A percentile compares a stretch with the other conserved stretches of the same genome.
Evolutionary conservation across 352 stramenopile genomes (phyloP).

Genomic region (Phytophthora lateralis): DNA sequence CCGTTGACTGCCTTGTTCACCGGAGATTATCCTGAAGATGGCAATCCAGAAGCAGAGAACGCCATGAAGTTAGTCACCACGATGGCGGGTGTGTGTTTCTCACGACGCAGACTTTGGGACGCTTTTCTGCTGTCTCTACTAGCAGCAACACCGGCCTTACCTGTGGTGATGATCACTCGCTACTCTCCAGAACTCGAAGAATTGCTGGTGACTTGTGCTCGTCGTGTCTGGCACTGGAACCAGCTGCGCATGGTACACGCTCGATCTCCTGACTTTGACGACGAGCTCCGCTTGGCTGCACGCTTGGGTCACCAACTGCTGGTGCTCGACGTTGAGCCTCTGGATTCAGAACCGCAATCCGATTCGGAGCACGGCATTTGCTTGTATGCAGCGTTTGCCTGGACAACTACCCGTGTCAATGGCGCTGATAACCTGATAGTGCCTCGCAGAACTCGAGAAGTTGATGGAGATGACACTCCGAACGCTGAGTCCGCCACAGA

Average conservation of each 20-base stretch:
- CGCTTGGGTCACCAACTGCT: constrained; percentile 56
- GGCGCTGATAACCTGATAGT: constrained; percentile 34
- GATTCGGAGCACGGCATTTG: constrained; percentile 13
- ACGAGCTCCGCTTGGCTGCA: constrained; percentile 41
- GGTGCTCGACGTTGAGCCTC: constrained; percentile 60
- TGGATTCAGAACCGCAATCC: constrained; percentile 30
- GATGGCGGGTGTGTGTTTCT: constrained; percentile 43
- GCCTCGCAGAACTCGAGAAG: not conserved
- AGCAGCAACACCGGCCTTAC: constrained; percentile 27
- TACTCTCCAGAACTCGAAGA: constrained; percentile 48
- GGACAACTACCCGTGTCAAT: constrained; percentile 30
- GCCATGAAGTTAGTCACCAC: constrained; percentile 18
- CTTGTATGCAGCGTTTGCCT: constrained; percentile 37
- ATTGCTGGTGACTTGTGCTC: constrained; percentile 47
- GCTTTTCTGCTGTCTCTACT: constrained; percentile 41
- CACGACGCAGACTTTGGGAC: constrained; percentile 48
- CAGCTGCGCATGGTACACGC: constrained; percentile 51
- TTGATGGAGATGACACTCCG: not conserved
- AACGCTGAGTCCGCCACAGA: not conserved
- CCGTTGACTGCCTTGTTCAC: constrained; percentile 21
- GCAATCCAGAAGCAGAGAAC: constrained; percentile 5
- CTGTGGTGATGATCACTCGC: constrained; percentile 48
- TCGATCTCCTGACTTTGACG: constrained; percentile 40
- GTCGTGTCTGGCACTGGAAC: constrained; percentile 47
- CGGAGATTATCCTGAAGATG: constrained; percentile 13